Percentiles rank a stretch among this genome's conserved stretches.
phyloP scores from a whole-genome alignment of 78 protist species.

The Dictyostelium brefeldianum region DNA sequence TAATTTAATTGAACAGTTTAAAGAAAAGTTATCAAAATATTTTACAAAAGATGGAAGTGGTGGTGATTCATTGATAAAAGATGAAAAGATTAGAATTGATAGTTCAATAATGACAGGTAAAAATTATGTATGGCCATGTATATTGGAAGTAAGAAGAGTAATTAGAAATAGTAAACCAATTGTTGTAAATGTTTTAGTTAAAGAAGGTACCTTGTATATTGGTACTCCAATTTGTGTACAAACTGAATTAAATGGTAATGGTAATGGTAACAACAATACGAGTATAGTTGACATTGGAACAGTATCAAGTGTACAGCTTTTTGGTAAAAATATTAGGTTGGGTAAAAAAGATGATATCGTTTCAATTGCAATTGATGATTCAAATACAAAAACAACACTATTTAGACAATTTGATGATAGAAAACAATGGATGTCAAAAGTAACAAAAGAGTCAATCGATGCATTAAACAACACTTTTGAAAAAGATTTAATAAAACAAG shows the following conservation, averaged over 20 bases:
- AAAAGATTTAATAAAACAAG: conserved; percentile 68
- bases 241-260: conserved; percentile 42
- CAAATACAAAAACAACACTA: neutral
- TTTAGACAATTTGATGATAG: conserved; percentile 96
- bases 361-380: conserved; percentile 92
- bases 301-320: conserved; percentile 91
- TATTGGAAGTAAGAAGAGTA: conserved; percentile 67
- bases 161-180: conserved; percentile 97
- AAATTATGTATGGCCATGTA: conserved; percentile 70
- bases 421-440: conserved; percentile 83
- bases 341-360: conserved; percentile 93
- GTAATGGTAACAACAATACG: neutral
- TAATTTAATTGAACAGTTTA: no score
- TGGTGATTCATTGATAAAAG: no score
- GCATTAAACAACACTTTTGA: conserved; percentile 87
- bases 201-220: conserved; percentile 92
- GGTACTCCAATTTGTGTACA: conserved; percentile 96
- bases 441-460: conserved; percentile 94
- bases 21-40: no score
- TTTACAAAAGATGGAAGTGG: no score
- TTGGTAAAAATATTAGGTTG: conserved; percentile 82
- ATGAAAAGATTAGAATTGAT: no score
- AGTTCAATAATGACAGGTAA: neutral
- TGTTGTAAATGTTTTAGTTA: conserved; percentile 94
- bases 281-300: conserved; percentile 90